Conservation (phyloP, 164 flowering plant genomes). For the Magnolia officinalis region DNA sequence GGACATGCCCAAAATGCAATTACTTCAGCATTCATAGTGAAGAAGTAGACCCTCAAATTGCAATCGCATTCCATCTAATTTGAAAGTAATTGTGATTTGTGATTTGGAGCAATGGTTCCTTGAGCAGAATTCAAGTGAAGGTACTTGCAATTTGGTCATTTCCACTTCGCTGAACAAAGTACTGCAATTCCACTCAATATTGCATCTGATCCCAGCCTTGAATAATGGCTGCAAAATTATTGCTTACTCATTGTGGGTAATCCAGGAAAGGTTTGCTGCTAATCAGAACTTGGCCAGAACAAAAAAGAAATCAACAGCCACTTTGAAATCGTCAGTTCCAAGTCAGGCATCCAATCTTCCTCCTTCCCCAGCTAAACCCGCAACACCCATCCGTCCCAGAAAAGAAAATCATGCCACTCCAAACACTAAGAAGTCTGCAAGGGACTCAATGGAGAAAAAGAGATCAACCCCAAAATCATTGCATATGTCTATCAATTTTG, state of each 20-base stretch:
- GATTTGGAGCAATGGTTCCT: not conserved
- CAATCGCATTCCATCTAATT: not conserved
- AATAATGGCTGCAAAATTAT: not conserved
- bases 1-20: not conserved
- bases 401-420: slow-evolving; percentile 27
- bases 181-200: too few species aligned
- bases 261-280: slow-evolving; percentile 31
- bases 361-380: slow-evolving; percentile 25
- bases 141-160: too few species aligned
- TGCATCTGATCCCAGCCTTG: not conserved
- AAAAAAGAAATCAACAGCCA: slow-evolving; percentile 26
- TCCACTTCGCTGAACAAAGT: too few species aligned
- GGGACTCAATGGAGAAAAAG: slow-evolving; percentile 26
- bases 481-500: slow-evolving; percentile 58
- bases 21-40: not conserved
- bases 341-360: slow-evolving; percentile 30
- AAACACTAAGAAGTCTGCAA: slow-evolving; percentile 22
- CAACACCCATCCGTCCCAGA: slow-evolving; percentile 20
- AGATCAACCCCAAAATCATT: slow-evolving; percentile 40
- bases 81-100: not conserved
- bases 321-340: slow-evolving; percentile 24
- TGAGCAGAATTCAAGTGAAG: too few species aligned
- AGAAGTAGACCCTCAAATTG: not conserved
- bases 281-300: slow-evolving; percentile 16
- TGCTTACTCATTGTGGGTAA: not conserved